Percentiles rank a stretch among this genome's conserved stretches.
Evolutionary conservation across 2,329 filamentous ascomycete genomes (phyloP).

Genomic region (Hypoxylon rubiginosum): DNA sequence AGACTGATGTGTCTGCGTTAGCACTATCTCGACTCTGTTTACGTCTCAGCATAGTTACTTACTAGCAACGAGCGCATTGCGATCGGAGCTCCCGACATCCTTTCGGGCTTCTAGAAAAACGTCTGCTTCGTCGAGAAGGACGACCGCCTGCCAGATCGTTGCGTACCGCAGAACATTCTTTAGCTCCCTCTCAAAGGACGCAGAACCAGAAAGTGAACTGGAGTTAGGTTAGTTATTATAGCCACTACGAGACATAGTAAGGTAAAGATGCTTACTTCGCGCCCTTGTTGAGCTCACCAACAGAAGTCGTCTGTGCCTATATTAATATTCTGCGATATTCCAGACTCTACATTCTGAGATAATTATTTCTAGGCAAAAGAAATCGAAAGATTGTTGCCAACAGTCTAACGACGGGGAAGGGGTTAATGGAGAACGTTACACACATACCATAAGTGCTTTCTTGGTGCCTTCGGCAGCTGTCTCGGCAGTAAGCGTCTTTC

Average conservation of each 20-base stretch:
- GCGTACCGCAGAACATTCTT: slow-evolving; percentile 48
- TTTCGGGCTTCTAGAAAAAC: slow-evolving; percentile 45
- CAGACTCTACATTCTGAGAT: too few relatives aligned
- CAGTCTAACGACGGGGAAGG: too few relatives aligned
- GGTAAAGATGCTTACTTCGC: slow-evolving; percentile 31
- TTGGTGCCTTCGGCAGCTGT: slow-evolving; percentile 47
- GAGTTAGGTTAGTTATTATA: slow-evolving; percentile 5
- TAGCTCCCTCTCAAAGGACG: slow-evolving; percentile 46
- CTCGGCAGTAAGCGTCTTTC: slow-evolving; percentile 58
- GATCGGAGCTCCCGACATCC: slow-evolving; percentile 38
- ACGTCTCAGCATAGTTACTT: slow-evolving; percentile 8
- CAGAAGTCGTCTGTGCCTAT: too few relatives aligned
- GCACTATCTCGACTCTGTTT: not conserved
- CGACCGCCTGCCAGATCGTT: slow-evolving; percentile 50
- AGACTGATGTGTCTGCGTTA: slow-evolving; percentile 46
- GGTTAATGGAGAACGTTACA: too few relatives aligned
- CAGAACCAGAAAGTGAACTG: slow-evolving; percentile 36
- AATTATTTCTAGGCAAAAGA: too few relatives aligned
- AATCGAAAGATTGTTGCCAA: too few relatives aligned
- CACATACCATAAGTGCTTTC: too few relatives aligned
- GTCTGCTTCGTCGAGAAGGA: too few relatives aligned
- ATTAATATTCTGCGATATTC: too few relatives aligned
- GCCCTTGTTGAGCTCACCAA: slow-evolving; percentile 45
- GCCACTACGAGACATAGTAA: not conserved
- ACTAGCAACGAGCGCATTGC: slow-evolving; percentile 47